Evolutionary conservation across 306 rosid species (phyloP).

Genomic region (Trifolium dubium): DNA sequence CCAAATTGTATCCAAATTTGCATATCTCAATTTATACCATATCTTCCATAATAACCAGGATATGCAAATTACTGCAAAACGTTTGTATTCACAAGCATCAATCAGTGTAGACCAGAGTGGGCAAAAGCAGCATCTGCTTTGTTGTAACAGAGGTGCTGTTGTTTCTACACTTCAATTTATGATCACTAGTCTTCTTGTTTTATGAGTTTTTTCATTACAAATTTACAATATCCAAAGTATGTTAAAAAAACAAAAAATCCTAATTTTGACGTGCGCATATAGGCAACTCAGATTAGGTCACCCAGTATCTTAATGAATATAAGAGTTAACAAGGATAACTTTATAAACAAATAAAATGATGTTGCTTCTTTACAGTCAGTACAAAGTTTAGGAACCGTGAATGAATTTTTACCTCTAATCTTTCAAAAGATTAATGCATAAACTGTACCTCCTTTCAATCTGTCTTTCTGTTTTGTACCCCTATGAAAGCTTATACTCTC

Average conservation of each 20-base stretch:
- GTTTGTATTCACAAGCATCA: background rate
- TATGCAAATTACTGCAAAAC: background rate
- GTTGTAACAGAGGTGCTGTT: background rate
- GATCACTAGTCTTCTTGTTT: background rate
- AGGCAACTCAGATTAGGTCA: constrained; percentile 1
- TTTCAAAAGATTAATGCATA: constrained; percentile 31
- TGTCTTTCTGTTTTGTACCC: constrained; percentile 7
- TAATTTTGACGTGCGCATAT: background rate
- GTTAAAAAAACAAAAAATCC: background rate
- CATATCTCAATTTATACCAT: too few relatives aligned
- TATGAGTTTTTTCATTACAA: background rate
- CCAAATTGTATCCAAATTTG: too few relatives aligned
- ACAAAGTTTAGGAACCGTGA: constrained; percentile 6
- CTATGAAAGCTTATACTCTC: constrained; percentile 28
- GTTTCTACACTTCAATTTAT: background rate
- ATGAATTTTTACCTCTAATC: constrained; percentile 6
- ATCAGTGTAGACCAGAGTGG: background rate
- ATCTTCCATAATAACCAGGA: background rate
- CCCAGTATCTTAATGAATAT: background rate
- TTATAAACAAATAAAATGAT: background rate
- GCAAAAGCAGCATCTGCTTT: constrained; percentile 14
- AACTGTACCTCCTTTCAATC: constrained; percentile 24
- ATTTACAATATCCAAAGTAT: background rate
- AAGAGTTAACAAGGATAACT: constrained; percentile 5
- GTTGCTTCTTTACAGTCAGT: constrained; percentile 19